Base-by-base conservation (phyloP, 2,329 filamentous ascomycete genomes). In the Ascochyta lentis region DNA sequence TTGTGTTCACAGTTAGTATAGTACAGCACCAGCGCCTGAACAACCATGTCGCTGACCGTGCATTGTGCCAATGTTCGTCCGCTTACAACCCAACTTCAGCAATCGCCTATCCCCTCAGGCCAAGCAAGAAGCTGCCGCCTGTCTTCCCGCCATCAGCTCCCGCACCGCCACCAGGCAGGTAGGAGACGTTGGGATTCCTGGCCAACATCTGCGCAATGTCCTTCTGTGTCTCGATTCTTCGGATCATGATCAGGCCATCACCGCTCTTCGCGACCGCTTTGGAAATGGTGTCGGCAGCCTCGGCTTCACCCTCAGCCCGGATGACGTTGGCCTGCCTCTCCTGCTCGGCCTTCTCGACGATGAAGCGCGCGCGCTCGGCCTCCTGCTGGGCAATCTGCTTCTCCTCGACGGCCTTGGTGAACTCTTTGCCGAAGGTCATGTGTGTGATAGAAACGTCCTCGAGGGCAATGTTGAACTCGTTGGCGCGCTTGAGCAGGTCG, bases 331-430 rank as follows among this genome's bases (percentile, higher is more conserved):
- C 95, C 81, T 99, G 95, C 71, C 95, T 86, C 83, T 99, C 95
- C 83, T 99, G 95, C 85, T 99, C 95, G 58, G 95, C 95, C 78
- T 92, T 92, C 85, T 99, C 95, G 76, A 99, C 95, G 68, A 99
- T 96, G 83, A 99, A 99, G 65, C 95, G 87, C 44, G 95, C 95
- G 64, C 95, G 87, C 84, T 99, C 95, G 62, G 95, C 95, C 75
- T 99, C 95, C 80, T 99, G 95, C 82, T 99, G 95, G 52, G 95
- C 95, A 77, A 99, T 99, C 84, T 99, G 95, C 88, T 99, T 99
- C 86, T 99, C 95, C 83, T 99, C 95, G 71, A 99, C 95, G 64
- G 95, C 95, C 79, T 91, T 91, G 59, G 95, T 99, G 84, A 99
- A 99, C 80, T 99, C 95, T 79, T 94, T 94, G 68, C 95, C 95